Evolutionary conservation across 352 stramenopile genomes (phyloP).

Genomic region (Blastocystis sp.): DNA sequence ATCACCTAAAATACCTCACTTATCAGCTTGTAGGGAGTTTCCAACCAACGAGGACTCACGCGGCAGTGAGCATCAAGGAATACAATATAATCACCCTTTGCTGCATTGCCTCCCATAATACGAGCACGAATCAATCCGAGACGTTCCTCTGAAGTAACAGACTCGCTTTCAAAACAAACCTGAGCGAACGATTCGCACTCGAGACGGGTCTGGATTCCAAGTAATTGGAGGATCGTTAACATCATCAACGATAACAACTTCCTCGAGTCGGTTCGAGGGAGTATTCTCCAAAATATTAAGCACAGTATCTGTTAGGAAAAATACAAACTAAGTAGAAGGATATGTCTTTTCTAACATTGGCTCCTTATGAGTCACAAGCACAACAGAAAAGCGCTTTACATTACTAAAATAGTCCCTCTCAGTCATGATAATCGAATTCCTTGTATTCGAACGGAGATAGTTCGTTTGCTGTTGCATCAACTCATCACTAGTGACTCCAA

Average conservation of each 20-base stretch:
- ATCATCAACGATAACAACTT: constrained; percentile 31
- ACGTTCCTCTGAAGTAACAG: constrained; percentile 7
- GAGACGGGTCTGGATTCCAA: constrained; percentile 36
- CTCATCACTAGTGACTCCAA: neutral
- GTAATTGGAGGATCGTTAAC: neutral
- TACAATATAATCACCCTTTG: constrained; percentile 21
- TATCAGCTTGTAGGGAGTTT: constrained; percentile 27
- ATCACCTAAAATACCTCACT: neutral
- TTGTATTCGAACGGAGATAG: neutral
- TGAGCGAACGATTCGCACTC: constrained; percentile 43
- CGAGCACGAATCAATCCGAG: constrained; percentile 52
- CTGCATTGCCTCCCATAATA: constrained; percentile 48
- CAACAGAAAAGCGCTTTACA: constrained; percentile 8
- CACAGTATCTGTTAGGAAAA: constrained; percentile 5
- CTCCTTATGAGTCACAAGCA: constrained; percentile 43
- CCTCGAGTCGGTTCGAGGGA: neutral
- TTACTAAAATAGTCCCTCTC: constrained; percentile 25
- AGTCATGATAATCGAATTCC: neutral
- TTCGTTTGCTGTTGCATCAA: neutral
- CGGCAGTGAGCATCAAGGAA: constrained; percentile 58
- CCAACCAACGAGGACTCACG: constrained; percentile 37
- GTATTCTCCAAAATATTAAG: constrained; percentile 57
- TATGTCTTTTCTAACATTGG: constrained; percentile 55
- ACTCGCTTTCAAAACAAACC: neutral
- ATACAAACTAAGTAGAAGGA: neutral